Base-by-base conservation (phyloP, 2,329 filamentous ascomycete species). In the Fusarium clavum region DNA sequence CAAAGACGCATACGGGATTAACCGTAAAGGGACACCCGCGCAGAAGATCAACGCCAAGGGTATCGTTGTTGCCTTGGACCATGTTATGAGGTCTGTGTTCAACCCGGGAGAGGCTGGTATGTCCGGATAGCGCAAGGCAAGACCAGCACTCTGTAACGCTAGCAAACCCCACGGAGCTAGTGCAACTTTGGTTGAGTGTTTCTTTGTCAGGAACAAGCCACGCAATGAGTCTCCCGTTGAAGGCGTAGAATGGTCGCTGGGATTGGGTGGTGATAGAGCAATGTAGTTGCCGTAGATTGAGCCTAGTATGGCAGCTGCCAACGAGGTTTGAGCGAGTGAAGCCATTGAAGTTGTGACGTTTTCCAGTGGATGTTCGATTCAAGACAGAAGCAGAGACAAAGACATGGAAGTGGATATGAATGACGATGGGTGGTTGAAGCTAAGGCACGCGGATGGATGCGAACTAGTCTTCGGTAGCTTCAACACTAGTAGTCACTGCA, bases 1-100 rank as follows among this genome's bases (percentile, higher is more conserved):
- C 0, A 88, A 79, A 0, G 80, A 75, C 0, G 77, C 75, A 67
- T 82, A 87, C 0, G 85, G 81, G 0, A 77, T 57, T 13, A 80
- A 61, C 8, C 79, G 79, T 7, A 80, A 69, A 25, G 77, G 75
- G 4, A 79, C 41, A 2, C 80, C 80, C 5, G 59, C 74, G 41
- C 72, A 73, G 6, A 81, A 46, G 20, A 81, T 74, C 1, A 81
- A 64, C 1, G 71, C 73, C 10, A 83, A 51, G 4, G 81, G 81
- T 22, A 82, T 51, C 2, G 71, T 64, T 2, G 81, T 82, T 18
- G 75, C 64, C 13, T 71, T 22, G 7, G 80, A 80, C 80, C 81
- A 83, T 9, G 80, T 81, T 30, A 81, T 59, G 13, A 79, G 66
- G 30, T 69, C 43, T 2, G 53, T 20, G 59, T 81, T 78, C 11